Percentiles rank a stretch among this genome's conserved stretches.
Conservation (phyloP, 805 yeast genomes). For the Saturnispora kantuleensis region DNA sequence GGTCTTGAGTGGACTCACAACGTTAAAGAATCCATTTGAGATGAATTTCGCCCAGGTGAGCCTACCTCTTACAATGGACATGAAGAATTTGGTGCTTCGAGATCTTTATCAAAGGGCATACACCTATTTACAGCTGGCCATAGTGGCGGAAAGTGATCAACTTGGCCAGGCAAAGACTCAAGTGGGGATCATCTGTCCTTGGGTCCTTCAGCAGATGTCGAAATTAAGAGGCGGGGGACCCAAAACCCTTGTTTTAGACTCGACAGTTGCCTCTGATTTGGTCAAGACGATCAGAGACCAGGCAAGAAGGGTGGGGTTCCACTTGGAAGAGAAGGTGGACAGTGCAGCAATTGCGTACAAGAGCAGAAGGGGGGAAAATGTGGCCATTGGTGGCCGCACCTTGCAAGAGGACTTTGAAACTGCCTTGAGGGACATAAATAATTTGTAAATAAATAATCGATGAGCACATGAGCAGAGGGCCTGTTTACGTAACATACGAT, state of each 20-base stretch:
- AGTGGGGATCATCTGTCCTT: constrained; percentile 13
- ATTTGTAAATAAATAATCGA: background rate
- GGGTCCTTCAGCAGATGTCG: constrained; percentile 18
- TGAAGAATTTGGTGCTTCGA: constrained; percentile 18
- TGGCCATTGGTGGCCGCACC: constrained; percentile 6
- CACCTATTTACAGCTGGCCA: constrained; percentile 13
- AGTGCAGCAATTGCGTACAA: constrained; percentile 3
- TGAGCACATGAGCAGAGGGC: background rate
- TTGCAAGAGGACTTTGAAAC: constrained; percentile 3
- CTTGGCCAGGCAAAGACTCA: constrained; percentile 10
- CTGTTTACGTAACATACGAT: no score
- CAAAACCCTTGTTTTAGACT: constrained; percentile 1
- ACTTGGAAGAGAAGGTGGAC: background rate
- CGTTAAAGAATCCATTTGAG: constrained; percentile 22
- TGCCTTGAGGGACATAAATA: background rate
- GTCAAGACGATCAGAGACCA: constrained; percentile 12
- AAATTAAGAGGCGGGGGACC: constrained; percentile 10
- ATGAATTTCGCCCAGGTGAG: constrained; percentile 19
- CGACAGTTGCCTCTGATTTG: constrained; percentile 15
- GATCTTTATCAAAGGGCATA: constrained; percentile 22
- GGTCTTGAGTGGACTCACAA: background rate
- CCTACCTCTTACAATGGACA: constrained; percentile 11
- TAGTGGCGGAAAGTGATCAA: constrained; percentile 8
- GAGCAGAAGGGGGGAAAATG: constrained; percentile 7
- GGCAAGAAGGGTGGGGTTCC: constrained; percentile 13